These are phyloP conservation scores for Ceratocystis smalleyi DNA, from an alignment of 2,329 filamentous ascomycete genomes.

Conservation along the genomic window DNA sequence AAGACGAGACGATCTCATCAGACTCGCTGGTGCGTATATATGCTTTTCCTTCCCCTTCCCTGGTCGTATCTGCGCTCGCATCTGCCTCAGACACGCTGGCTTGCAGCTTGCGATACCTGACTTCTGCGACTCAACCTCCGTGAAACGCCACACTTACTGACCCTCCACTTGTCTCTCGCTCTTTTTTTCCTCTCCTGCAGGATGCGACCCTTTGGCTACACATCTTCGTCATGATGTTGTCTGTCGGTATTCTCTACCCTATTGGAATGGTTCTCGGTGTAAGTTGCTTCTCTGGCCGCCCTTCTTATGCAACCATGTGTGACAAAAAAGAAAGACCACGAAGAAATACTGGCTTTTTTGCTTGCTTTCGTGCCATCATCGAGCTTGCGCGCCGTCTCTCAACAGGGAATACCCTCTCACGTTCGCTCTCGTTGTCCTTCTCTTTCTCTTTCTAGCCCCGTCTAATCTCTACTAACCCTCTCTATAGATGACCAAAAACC, in stretches of 20 bases:
- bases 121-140: background rate
- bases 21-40: slow-evolving; percentile 8
- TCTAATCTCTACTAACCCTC: background rate
- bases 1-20: slow-evolving; percentile 15
- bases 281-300: slow-evolving; percentile 25
- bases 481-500: slow-evolving; percentile 65
- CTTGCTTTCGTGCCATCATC: background rate
- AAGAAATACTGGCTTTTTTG: background rate
- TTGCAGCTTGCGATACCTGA: background rate
- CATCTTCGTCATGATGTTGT: slow-evolving; percentile 71
- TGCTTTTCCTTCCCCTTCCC: background rate
- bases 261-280: slow-evolving; percentile 90
- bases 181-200: slow-evolving; percentile 23
- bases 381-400: background rate
- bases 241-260: slow-evolving; percentile 86
- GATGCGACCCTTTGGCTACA: slow-evolving; percentile 86
- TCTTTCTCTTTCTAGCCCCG: background rate
- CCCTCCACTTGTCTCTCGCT: background rate
- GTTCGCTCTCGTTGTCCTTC: background rate
- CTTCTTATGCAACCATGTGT: background rate
- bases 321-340: background rate
- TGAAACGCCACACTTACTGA: slow-evolving; percentile 2
- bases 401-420: background rate
- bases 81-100: background rate
- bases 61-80: background rate